Evolutionary conservation across 2,329 filamentous ascomycete genomes (phyloP).

Genomic region (Colletotrichum higginsianum): DNA sequence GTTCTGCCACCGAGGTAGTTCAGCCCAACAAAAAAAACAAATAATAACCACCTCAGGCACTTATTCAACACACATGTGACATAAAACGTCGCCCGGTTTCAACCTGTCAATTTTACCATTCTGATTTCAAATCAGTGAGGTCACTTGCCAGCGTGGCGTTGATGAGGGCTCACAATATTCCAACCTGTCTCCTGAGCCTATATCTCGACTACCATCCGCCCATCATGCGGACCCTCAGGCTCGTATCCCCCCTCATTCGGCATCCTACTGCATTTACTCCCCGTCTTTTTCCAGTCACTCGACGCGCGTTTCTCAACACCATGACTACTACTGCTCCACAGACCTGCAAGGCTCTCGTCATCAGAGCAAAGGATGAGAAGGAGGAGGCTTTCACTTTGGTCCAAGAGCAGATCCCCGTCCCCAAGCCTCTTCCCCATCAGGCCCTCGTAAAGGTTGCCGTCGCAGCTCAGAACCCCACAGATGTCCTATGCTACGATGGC

Average conservation of each 20-base stretch:
- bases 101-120: neutral
- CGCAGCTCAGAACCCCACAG: neutral
- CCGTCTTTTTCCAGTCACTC: neutral
- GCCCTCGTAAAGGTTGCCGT: conserved; percentile 1
- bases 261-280: neutral
- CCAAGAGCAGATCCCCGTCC: conserved; percentile 1
- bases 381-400: conserved; percentile 3
- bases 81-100: neutral
- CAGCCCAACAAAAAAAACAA: neutral
- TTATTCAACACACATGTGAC: conserved; percentile 2
- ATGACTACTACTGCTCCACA: neutral
- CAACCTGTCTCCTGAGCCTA: neutral
- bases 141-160: neutral
- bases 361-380: neutral
- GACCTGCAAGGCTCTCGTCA: conserved; percentile 1
- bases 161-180: neutral
- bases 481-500: conserved; percentile 5
- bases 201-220: conserved; percentile 1
- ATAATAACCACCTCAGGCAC: conserved; percentile 4
- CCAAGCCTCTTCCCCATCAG: conserved; percentile 3
- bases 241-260: neutral
- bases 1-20: neutral
- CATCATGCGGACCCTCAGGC: conserved; percentile 3
- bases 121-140: conserved; percentile 3
- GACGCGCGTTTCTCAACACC: neutral